Conservation (phyloP, 2,329 filamentous ascomycete genomes). For the Diaporthe caulivora region DNA sequence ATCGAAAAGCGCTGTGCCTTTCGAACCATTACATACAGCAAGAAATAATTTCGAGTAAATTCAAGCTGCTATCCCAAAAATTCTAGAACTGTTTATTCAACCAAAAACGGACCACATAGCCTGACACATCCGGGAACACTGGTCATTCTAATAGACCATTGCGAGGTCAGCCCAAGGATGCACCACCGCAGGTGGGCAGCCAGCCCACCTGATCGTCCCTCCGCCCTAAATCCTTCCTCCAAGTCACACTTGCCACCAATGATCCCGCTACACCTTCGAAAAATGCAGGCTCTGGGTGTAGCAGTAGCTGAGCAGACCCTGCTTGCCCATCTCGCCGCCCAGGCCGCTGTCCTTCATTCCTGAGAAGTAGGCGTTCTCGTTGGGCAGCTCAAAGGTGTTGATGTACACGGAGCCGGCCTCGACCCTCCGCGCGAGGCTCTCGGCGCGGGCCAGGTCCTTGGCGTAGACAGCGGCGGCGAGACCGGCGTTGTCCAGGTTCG, state of each 20-base stretch:
- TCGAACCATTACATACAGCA: background rate
- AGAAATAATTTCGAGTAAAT: background rate
- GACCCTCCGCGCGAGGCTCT: conserved; percentile 64
- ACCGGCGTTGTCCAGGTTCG: conserved; percentile 65
- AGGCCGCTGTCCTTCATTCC: conserved; percentile 51
- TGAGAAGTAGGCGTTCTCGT: conserved; percentile 48
- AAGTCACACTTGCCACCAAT: background rate
- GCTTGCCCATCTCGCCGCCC: conserved; percentile 52
- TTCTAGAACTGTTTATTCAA: background rate
- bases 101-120: too few species aligned
- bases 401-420: conserved; percentile 72
- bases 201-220: background rate
- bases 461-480: conserved; percentile 71
- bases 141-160: background rate
- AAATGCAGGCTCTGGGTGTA: conserved; percentile 51
- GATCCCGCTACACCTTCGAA: conserved; percentile 42
- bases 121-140: background rate
- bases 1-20: background rate
- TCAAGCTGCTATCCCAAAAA: background rate
- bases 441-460: conserved; percentile 62
- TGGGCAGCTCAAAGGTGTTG: conserved; percentile 56
- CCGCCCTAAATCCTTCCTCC: background rate
- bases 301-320: conserved; percentile 49
- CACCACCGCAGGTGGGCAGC: background rate
- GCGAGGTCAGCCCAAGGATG: background rate